Conservation (phyloP, 306 rosid species). For the Astragalus glycyphyllos region DNA sequence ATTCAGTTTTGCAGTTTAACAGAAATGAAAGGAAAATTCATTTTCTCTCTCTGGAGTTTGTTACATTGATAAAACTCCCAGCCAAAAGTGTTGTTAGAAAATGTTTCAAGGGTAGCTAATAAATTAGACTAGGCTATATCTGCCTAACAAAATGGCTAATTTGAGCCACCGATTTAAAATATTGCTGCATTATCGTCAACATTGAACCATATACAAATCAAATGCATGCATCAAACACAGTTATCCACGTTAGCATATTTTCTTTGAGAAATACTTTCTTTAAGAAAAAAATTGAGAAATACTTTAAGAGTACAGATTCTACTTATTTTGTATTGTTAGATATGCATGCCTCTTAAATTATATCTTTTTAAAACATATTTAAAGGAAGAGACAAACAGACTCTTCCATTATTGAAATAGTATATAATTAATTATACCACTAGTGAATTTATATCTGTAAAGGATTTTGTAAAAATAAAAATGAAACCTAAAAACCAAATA, state of each 20-base stretch:
- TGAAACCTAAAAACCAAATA: too few relatives aligned
- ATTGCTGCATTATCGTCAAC: constrained; percentile 3
- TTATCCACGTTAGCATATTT: constrained; percentile 5
- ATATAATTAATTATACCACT: too few relatives aligned
- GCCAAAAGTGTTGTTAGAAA: background rate
- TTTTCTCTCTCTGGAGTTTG: too few relatives aligned
- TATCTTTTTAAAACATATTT: background rate
- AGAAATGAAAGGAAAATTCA: too few relatives aligned
- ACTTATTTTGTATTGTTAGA: background rate
- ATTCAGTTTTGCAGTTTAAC: too few relatives aligned
- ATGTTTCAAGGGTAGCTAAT: constrained; percentile 18
- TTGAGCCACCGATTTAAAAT: constrained; percentile 9
- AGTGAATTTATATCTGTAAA: too few relatives aligned
- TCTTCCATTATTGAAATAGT: background rate
- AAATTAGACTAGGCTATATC: background rate
- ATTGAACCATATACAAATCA: background rate
- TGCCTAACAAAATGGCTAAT: constrained; percentile 38
- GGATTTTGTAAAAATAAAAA: too few relatives aligned
- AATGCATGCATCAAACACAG: constrained; percentile 4
- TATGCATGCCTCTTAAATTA: background rate
- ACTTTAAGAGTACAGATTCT: too few relatives aligned
- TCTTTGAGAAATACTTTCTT: background rate
- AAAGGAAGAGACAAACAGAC: background rate
- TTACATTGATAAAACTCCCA: background rate
- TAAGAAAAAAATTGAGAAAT: background rate